Evolutionary conservation across 352 stramenopile genomes (phyloP).

Genomic region (Phytopythium delawarense): DNA sequence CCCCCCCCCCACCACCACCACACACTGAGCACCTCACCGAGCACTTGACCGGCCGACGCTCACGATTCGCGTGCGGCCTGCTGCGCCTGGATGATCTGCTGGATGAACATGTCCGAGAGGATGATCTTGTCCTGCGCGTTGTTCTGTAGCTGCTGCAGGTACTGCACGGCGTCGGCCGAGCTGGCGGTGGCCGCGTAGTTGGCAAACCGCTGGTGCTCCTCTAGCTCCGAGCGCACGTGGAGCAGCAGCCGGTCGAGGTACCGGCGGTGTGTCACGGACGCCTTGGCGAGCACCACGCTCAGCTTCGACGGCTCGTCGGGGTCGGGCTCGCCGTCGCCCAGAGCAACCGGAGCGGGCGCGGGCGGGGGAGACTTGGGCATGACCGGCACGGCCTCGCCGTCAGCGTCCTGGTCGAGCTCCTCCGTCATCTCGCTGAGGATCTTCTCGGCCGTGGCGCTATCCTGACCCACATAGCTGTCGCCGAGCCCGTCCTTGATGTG

Average conservation of each 20-base stretch:
- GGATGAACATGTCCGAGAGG: slow-evolving; percentile 81
- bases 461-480: slow-evolving; percentile 18
- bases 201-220: slow-evolving; percentile 76
- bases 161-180: slow-evolving; percentile 80
- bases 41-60: slow-evolving; percentile 6
- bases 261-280: slow-evolving; percentile 61
- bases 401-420: slow-evolving; percentile 19
- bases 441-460: slow-evolving; percentile 20
- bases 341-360: slow-evolving; percentile 12
- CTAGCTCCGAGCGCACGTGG: slow-evolving; percentile 59
- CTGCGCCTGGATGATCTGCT: slow-evolving; percentile 80
- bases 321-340: slow-evolving; percentile 19
- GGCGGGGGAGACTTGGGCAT: slow-evolving; percentile 19
- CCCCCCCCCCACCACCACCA: too few species aligned
- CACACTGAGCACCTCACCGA: too few species aligned
- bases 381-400: slow-evolving; percentile 14
- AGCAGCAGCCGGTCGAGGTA: slow-evolving; percentile 69
- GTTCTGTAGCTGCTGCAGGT: slow-evolving; percentile 84
- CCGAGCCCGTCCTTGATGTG: slow-evolving; percentile 21
- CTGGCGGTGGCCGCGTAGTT: slow-evolving; percentile 70
- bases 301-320: slow-evolving; percentile 51
- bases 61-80: slow-evolving; percentile 74
- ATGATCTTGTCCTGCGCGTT: slow-evolving; percentile 85
- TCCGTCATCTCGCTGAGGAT: slow-evolving; percentile 16
- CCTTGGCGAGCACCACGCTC: slow-evolving; percentile 50